Evolutionary conservation across 192 early-diverging fungal species (phyloP).

Genomic region (Dissophora ornata): DNA sequence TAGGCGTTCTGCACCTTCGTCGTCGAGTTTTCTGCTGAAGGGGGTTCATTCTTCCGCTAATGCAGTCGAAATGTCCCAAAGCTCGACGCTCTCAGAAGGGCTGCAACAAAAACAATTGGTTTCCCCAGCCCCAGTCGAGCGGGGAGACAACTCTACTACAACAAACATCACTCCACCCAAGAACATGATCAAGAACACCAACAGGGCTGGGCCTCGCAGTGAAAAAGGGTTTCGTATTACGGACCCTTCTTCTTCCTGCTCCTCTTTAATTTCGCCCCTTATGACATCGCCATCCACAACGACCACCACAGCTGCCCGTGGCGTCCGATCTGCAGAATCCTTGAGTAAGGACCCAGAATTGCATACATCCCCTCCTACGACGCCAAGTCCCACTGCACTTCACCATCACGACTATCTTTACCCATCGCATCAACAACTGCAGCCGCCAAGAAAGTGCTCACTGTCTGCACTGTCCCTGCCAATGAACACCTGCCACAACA

Average conservation of each 20-base stretch:
- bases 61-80: too few species aligned
- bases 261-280: too few species aligned
- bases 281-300: too few species aligned
- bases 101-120: too few species aligned
- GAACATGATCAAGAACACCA: constrained; percentile 1
- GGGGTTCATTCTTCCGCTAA: too few species aligned
- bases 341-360: neutral
- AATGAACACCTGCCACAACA: neutral
- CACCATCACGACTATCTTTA: neutral
- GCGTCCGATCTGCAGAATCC: constrained; percentile 6
- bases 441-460: constrained; percentile 15
- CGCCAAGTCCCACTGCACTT: constrained; percentile 16
- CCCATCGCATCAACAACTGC: neutral
- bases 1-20: too few species aligned
- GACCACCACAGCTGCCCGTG: neutral
- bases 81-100: too few species aligned
- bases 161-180: neutral
- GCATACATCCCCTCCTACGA: constrained; percentile 16
- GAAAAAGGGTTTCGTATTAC: constrained; percentile 32
- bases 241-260: too few species aligned
- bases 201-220: neutral
- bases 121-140: too few species aligned
- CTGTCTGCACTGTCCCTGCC: constrained; percentile 6
- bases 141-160: too few species aligned
- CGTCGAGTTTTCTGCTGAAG: too few species aligned